phyloP scores from a whole-genome alignment of 2,329 filamentous ascomycete species.

The Aspergillus aculeatus region DNA sequence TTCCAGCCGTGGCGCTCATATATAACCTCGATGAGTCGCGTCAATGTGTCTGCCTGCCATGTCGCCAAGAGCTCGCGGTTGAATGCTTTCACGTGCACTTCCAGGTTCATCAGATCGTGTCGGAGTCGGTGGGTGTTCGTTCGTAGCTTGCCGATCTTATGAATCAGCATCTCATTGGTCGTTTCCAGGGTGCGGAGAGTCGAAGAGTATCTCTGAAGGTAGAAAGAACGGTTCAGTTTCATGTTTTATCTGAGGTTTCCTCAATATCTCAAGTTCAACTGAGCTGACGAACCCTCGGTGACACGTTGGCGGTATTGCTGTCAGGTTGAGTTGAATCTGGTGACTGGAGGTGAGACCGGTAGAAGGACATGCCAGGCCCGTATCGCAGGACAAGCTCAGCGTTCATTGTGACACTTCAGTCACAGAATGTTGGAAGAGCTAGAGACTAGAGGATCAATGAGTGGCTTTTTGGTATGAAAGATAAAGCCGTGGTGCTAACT shows the following conservation, averaged over 20 bases:
- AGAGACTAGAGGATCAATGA: slow-evolving; percentile 12
- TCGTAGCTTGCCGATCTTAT: slow-evolving; percentile 24
- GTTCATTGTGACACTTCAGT: slow-evolving; percentile 14
- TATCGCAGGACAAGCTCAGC: slow-evolving; percentile 16
- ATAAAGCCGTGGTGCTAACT: slow-evolving; percentile 11
- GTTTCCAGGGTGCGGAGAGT: slow-evolving; percentile 22
- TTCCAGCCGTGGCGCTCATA: slow-evolving; percentile 25
- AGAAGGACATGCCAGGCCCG: slow-evolving; percentile 25
- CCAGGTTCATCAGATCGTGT: slow-evolving; percentile 26
- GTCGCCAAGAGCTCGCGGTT: slow-evolving; percentile 29
- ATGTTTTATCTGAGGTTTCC: neutral
- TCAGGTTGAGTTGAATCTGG: neutral
- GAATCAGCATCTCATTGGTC: slow-evolving; percentile 29
- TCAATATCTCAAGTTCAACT: neutral
- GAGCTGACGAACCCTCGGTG: slow-evolving; percentile 17
- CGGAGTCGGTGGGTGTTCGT: slow-evolving; percentile 22
- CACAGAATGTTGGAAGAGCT: neutral
- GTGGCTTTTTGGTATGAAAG: slow-evolving; percentile 10
- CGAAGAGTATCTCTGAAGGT: slow-evolving; percentile 18
- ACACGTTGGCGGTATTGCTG: neutral
- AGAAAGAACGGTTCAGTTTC: slow-evolving; percentile 2
- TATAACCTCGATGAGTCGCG: slow-evolving; percentile 34
- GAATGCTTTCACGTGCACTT: slow-evolving; percentile 27
- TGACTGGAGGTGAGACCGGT: slow-evolving; percentile 12
- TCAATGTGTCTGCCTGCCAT: slow-evolving; percentile 38